These are phyloP conservation scores for sorghum (Sorghum bicolor) DNA, from an alignment of 176 grass and related monocot genomes.

Conservation along the genomic window DNA sequence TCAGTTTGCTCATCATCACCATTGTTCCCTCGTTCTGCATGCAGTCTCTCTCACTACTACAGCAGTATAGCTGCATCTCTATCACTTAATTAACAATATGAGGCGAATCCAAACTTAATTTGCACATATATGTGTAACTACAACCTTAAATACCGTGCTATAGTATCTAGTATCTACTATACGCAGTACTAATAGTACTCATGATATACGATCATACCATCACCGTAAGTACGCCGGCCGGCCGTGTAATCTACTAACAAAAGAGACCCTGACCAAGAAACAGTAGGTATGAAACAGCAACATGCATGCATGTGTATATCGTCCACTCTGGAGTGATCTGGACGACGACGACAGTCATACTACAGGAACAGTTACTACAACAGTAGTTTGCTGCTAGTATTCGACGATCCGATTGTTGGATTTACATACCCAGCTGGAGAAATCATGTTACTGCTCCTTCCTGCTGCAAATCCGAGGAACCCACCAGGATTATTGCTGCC, in stretches of 20 bases:
- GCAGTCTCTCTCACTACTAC: not conserved
- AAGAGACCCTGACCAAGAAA: not conserved
- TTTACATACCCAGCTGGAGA: constrained; percentile 27
- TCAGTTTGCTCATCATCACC: not conserved
- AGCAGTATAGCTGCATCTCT: not conserved
- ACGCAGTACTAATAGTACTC: not conserved
- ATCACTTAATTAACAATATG: not conserved
- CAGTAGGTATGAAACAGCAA: constrained; percentile 7
- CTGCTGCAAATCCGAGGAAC: constrained; percentile 26
- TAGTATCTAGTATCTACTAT: not conserved
- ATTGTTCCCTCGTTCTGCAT: not conserved
- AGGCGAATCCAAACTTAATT: not conserved
- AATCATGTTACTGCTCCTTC: constrained; percentile 16
- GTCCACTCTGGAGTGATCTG: not conserved
- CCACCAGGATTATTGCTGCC: not conserved
- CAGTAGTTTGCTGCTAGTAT: constrained; percentile 19
- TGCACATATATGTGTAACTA: not conserved
- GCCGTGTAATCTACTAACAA: not conserved
- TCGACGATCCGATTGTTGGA: constrained; percentile 20
- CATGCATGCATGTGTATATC: constrained; percentile 12
- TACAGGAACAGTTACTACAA: constrained; percentile 14
- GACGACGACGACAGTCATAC: not conserved
- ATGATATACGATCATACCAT: not conserved
- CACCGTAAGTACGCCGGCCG: not conserved
- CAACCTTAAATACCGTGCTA: not conserved